phyloP scores from a whole-genome alignment of 257 asterid species.

The Fraxinus anomala region DNA sequence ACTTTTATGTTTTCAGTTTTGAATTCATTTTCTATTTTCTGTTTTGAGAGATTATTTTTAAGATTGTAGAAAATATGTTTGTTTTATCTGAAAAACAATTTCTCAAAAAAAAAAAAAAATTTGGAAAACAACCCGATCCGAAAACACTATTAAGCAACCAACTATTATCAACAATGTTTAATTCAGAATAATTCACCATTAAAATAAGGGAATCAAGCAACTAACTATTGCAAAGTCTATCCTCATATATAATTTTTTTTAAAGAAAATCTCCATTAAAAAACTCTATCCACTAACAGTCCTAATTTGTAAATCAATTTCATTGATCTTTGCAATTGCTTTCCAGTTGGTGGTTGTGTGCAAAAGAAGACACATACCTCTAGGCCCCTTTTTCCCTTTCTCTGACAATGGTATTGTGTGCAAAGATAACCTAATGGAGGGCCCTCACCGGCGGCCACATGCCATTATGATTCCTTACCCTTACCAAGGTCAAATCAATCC shows the following conservation, averaged over 20 bases:
- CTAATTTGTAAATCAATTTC: not conserved
- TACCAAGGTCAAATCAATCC: constrained; percentile 82
- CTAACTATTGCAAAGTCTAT: not conserved
- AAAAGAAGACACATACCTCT: not conserved
- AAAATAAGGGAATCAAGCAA: not conserved
- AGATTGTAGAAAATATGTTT: too few relatives aligned
- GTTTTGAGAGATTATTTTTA: too few relatives aligned
- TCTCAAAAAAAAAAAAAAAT: too few relatives aligned
- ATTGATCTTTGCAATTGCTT: not conserved
- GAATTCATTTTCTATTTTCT: too few relatives aligned
- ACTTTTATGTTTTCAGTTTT: too few relatives aligned
- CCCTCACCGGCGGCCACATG: constrained; percentile 51
- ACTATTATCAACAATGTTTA: too few relatives aligned
- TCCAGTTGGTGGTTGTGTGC: not conserved
- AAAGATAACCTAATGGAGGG: constrained; percentile 41
- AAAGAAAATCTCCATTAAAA: not conserved
- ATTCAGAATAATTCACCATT: not conserved
- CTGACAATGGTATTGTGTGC: not conserved
- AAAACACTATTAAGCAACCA: too few relatives aligned
- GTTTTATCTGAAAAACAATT: too few relatives aligned
- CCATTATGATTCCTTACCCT: constrained; percentile 69
- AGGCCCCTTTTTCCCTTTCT: constrained; percentile 4
- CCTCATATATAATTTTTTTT: not conserved
- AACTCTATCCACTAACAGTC: not conserved
- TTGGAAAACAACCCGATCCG: too few relatives aligned